phyloP scores from a whole-genome alignment of 495 filamentous ascomycete species.

The Acidiella bohemica region DNA sequence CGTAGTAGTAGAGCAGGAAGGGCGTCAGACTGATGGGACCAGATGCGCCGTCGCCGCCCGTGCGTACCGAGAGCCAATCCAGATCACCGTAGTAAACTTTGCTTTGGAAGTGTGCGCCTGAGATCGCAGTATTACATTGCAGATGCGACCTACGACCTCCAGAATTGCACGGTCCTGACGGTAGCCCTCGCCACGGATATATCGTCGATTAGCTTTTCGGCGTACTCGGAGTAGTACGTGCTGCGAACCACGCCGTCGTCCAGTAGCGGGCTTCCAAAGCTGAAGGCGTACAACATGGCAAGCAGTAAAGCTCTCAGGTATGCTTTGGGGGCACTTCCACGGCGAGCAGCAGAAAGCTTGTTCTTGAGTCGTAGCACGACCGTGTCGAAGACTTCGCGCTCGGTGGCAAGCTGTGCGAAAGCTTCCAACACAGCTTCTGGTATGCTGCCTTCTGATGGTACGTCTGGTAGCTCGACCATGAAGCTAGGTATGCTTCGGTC shows the following conservation, averaged over 20 bases:
- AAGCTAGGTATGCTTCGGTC: slow-evolving; percentile 62
- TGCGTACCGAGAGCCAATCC: slow-evolving; percentile 1
- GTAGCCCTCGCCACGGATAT: slow-evolving; percentile 16
- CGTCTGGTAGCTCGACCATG: slow-evolving; percentile 50
- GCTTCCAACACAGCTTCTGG: slow-evolving; percentile 52
- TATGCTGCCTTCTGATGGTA: slow-evolving; percentile 25
- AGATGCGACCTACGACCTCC: slow-evolving; percentile 50
- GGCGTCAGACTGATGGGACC: slow-evolving; percentile 1
- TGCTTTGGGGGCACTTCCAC: slow-evolving; percentile 34
- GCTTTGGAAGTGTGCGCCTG: slow-evolving; percentile 41
- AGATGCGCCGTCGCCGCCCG: not conserved
- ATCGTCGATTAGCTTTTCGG: slow-evolving; percentile 29
- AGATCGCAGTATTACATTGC: slow-evolving; percentile 45
- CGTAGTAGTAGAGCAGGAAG: slow-evolving; percentile 16
- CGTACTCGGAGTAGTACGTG: slow-evolving; percentile 48
- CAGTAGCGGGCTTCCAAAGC: slow-evolving; percentile 32
- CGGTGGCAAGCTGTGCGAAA: slow-evolving; percentile 52
- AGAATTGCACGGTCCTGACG: slow-evolving; percentile 41
- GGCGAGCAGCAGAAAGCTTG: slow-evolving; percentile 48
- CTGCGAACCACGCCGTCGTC: slow-evolving; percentile 37
- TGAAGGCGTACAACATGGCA: slow-evolving; percentile 53
- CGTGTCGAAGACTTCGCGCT: slow-evolving; percentile 53
- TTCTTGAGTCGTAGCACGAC: slow-evolving; percentile 54
- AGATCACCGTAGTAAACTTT: slow-evolving; percentile 8
- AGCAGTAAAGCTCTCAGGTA: slow-evolving; percentile 50